Conservation (phyloP, 768 basidiomycete species). For the Kwoniella botswanensis region DNA sequence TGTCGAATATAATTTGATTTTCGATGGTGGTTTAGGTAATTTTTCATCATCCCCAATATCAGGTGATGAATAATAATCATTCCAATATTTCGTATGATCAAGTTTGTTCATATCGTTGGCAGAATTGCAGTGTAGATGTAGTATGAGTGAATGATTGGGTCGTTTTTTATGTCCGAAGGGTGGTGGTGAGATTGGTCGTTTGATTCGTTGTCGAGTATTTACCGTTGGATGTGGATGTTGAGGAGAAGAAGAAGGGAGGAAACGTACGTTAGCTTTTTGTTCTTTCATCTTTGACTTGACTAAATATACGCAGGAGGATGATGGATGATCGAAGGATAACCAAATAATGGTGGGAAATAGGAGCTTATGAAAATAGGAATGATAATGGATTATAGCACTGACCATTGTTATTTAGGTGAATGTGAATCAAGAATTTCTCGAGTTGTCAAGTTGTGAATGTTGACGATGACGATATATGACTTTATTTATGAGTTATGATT, state of each 20-base stretch:
- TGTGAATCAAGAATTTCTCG: not conserved
- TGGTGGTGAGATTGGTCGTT: conserved; percentile 15
- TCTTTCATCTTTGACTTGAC: not conserved
- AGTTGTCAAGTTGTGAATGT: not conserved
- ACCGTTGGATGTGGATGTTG: conserved; percentile 3
- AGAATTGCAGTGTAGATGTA: not conserved
- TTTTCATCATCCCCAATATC: conserved; percentile 5
- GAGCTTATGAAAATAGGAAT: not conserved
- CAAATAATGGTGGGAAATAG: not conserved
- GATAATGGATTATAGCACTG: not conserved
- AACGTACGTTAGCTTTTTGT: conserved; percentile 28
- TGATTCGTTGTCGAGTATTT: conserved; percentile 2
- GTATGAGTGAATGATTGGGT: conserved; percentile 1
- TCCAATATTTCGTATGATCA: conserved; percentile 24
- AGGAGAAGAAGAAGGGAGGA: conserved; percentile 2
- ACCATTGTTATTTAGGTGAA: not conserved
- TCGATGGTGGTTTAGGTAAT: conserved; percentile 35
- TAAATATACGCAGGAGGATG: not conserved
- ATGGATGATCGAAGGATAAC: not conserved
- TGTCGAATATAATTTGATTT: conserved; percentile 31
- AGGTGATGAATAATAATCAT: conserved; percentile 33
- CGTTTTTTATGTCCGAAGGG: conserved; percentile 13
- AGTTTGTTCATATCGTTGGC: not conserved
- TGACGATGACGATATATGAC: not conserved
- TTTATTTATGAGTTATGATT: not conserved